Base-by-base conservation (phyloP, 108 stramenopile species). In the Cyclotella choctawhatcheeana region DNA sequence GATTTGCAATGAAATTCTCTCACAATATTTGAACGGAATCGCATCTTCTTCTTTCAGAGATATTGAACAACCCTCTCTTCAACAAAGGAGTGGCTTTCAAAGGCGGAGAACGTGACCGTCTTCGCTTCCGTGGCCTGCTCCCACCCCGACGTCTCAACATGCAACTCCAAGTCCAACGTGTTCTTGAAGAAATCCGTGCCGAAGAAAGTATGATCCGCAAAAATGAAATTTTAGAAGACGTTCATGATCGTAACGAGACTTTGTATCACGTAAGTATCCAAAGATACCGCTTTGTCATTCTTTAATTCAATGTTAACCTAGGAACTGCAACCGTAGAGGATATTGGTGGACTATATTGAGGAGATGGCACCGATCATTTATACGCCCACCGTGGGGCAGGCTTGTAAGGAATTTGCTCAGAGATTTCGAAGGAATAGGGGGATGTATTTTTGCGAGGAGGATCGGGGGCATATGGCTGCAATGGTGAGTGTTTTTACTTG, bases 351-450 rank as follows among this genome's bases (percentile, higher is more conserved):
- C 69, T 91, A 99, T 81, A 92, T 98, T 54, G 93, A 93, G 48
- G 97, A 98, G 83, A 86, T 97, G 86, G 96, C 96, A 44, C 97
- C 98, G 7, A 72, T 97, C 56, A 96, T 99, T 68, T 99, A 99
- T 89, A 99, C 99, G 2, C 99, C 99, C 27, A 98, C 98, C 4
- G 99, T 99, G 0, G 99, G 98, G 8, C 93, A 96, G 83, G 98
- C 97, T 27, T 99, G 99, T 65, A 89, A 90, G 70, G 93, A 95
- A 68, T 90, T 93, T 69, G 86, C 73, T 4, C 54, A 69, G 20
- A 71, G 84, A 29, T 97, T 86, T 83, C 88, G 92, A 10, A 74
- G 93, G 58, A 90, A 97, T 2, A 82, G 97, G 20, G 99, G 99
- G 14, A 97, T 99, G 94, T 99, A 98, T 75, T 93, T 99, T 69